Conservation (phyloP, 345 rosid genomes). For the Pugionium cornutum region DNA sequence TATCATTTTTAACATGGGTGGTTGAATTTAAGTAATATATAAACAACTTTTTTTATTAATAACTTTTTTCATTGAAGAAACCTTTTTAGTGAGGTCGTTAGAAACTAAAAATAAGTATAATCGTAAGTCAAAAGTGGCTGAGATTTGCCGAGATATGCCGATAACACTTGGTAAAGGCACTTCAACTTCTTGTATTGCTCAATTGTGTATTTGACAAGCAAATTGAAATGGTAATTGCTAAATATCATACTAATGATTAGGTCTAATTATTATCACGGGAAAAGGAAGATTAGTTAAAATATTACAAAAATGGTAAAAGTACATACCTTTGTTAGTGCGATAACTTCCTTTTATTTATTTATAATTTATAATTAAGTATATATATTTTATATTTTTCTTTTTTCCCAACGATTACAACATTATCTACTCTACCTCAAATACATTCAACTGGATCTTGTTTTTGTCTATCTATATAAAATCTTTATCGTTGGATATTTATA, state of each 20-base stretch:
- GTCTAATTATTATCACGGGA: neutral
- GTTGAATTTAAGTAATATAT: conserved; percentile 13
- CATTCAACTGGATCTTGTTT: neutral
- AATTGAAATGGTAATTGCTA: conserved; percentile 1
- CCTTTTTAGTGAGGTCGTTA: too few relatives aligned
- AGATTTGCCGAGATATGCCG: neutral
- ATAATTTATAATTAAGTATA: too few relatives aligned
- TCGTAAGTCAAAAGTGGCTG: too few relatives aligned
- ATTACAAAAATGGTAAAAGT: neutral
- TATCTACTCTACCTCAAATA: conserved; percentile 1
- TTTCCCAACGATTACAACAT: neutral
- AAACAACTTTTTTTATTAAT: neutral
- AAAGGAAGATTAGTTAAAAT: neutral
- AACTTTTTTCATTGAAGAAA: too few relatives aligned
- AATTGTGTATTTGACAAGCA: conserved; percentile 3
- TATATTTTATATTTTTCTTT: too few relatives aligned
- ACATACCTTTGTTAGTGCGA: neutral
- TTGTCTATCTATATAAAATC: neutral
- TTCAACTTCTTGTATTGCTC: conserved; percentile 6
- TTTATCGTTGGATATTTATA: neutral
- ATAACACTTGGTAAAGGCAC: conserved; percentile 10
- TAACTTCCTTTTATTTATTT: neutral
- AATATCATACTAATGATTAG: neutral
- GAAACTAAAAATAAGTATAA: too few relatives aligned
- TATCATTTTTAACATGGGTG: neutral